Percentiles rank a stretch among this genome's conserved stretches.
phyloP scores from a whole-genome alignment of 208 protist genomes.

The Strigomonas galati region DNA sequence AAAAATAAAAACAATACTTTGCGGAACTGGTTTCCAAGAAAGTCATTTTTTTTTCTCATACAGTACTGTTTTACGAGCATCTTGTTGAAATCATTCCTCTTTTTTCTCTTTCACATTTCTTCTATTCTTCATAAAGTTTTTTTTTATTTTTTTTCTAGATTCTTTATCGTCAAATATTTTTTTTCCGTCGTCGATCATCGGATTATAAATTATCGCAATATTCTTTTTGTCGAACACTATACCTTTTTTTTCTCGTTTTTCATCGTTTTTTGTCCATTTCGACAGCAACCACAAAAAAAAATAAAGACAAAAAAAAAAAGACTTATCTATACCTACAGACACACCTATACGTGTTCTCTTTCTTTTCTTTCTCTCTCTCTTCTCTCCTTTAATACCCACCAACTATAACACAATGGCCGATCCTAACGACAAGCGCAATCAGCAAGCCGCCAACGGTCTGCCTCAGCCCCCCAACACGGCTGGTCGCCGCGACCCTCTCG shows the following conservation, averaged over 20 bases:
- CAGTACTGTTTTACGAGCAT: not conserved
- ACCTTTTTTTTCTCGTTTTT: conserved; percentile 7
- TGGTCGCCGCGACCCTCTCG: conserved; percentile 43
- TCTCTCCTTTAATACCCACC: not conserved
- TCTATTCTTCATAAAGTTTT: not conserved
- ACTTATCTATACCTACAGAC: conserved; percentile 1
- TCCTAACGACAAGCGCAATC: conserved; percentile 34
- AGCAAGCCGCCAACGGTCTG: conserved; percentile 41
- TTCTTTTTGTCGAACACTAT: conserved; percentile 3
- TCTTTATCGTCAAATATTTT: not conserved
- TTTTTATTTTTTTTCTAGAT: conserved; percentile 10
- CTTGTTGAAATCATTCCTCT: not conserved
- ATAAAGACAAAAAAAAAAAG: conserved; percentile 6
- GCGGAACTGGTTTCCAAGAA: too few species aligned
- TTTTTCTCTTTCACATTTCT: conserved; percentile 11
- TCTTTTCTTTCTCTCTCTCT: not conserved
- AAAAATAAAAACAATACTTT: too few species aligned
- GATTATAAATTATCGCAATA: not conserved
- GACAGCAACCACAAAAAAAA: not conserved
- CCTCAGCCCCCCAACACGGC: conserved; percentile 51
- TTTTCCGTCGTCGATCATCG: not conserved
- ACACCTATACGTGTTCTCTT: not conserved
- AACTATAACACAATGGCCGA: conserved; percentile 8
- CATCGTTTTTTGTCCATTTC: conserved; percentile 12
- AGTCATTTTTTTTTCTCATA: not conserved